Conservation (phyloP, 805 yeast genomes). For the Kluyveromyces lactis region DNA sequence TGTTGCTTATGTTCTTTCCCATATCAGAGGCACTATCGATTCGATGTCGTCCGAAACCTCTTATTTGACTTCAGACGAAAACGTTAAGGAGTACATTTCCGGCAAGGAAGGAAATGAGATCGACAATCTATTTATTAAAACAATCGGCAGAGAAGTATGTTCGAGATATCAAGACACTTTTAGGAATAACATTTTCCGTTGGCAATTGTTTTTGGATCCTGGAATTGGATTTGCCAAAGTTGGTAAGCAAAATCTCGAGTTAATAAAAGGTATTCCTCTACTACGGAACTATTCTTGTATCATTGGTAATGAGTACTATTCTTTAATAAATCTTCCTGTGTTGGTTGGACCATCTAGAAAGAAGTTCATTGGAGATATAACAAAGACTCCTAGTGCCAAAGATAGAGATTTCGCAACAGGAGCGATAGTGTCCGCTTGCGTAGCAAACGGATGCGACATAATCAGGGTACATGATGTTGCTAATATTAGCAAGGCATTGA, state of each 20-base stretch:
- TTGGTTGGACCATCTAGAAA: slow-evolving; percentile 87
- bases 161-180: slow-evolving; percentile 48
- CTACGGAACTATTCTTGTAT: slow-evolving; percentile 40
- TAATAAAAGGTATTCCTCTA: slow-evolving; percentile 43
- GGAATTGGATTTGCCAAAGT: slow-evolving; percentile 96
- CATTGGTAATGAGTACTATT: slow-evolving; percentile 20
- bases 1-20: slow-evolving; percentile 76
- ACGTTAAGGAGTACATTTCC: slow-evolving; percentile 16
- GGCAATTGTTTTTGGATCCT: slow-evolving; percentile 92
- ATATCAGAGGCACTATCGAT: slow-evolving; percentile 73
- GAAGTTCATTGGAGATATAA: slow-evolving; percentile 70
- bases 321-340: slow-evolving; percentile 43
- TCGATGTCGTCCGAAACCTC: slow-evolving; percentile 57
- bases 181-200: slow-evolving; percentile 58
- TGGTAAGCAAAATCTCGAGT: slow-evolving; percentile 54
- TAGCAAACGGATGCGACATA: slow-evolving; percentile 67
- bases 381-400: slow-evolving; percentile 45
- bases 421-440: slow-evolving; percentile 64
- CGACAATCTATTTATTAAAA: slow-evolving; percentile 38
- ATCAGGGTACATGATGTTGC: slow-evolving; percentile 83
- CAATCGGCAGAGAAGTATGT: slow-evolving; percentile 59
- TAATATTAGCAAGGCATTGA: slow-evolving; percentile 45
- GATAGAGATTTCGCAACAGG: slow-evolving; percentile 73
- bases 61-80: slow-evolving; percentile 38
- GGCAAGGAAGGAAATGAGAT: slow-evolving; percentile 12